These are phyloP conservation scores for Mariannaea elegans DNA, from an alignment of 2,329 filamentous ascomycete species.

Conservation along the genomic window DNA sequence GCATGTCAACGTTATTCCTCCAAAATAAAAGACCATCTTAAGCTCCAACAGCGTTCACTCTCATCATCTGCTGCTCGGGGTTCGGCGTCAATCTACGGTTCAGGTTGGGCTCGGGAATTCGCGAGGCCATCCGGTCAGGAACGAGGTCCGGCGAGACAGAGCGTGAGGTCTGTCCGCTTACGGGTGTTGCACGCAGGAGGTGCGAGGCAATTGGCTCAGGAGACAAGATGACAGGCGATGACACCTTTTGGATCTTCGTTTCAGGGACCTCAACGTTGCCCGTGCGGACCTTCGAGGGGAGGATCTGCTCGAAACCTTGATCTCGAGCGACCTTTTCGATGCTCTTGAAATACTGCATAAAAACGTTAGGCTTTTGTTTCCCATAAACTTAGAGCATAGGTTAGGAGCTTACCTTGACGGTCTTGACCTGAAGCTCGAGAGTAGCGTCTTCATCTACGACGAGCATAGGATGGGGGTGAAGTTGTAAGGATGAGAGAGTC, in stretches of 20 bases:
- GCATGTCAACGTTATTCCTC: neutral
- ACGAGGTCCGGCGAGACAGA: slow-evolving; percentile 67
- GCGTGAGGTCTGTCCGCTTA: slow-evolving; percentile 63
- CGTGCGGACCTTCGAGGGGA: slow-evolving; percentile 65
- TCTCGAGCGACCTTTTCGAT: slow-evolving; percentile 71
- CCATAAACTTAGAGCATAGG: neutral
- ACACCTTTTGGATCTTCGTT: slow-evolving; percentile 54
- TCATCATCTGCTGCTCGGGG: slow-evolving; percentile 54
- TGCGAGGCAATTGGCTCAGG: slow-evolving; percentile 66
- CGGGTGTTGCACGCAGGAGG: slow-evolving; percentile 63
- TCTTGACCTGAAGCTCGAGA: slow-evolving; percentile 77
- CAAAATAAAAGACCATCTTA: neutral
- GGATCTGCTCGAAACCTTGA: slow-evolving; percentile 66
- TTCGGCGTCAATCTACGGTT: slow-evolving; percentile 57
- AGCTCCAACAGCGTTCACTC: slow-evolving; percentile 36
- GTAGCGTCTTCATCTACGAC: slow-evolving; percentile 85
- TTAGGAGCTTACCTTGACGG: slow-evolving; percentile 62
- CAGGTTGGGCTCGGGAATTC: slow-evolving; percentile 60
- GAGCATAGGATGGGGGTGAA: slow-evolving; percentile 83
- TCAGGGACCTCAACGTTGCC: slow-evolving; percentile 52
- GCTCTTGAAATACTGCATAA: slow-evolving; percentile 71
- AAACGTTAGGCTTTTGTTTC: slow-evolving; percentile 14
- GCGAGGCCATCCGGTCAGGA: slow-evolving; percentile 70
- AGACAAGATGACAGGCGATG: slow-evolving; percentile 56
- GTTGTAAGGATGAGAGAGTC: slow-evolving; percentile 82